These are phyloP conservation scores for Aspergillus japonicus DNA, from an alignment of 2,329 filamentous ascomycete genomes.

Conservation along the genomic window DNA sequence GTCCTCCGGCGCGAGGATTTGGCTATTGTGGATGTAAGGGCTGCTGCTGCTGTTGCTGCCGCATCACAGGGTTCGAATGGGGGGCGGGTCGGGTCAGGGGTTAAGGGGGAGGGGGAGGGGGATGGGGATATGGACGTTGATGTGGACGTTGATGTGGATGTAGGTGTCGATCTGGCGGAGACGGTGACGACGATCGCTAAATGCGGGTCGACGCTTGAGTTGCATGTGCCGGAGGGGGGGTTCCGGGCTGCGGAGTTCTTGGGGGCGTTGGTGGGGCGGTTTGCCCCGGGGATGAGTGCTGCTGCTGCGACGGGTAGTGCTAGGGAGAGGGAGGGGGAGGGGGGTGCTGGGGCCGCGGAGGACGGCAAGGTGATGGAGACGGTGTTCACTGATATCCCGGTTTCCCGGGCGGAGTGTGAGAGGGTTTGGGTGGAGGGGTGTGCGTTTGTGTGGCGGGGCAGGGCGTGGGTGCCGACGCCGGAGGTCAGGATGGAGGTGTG, in stretches of 20 bases:
- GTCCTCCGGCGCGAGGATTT: constrained; percentile 25
- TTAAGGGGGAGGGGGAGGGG: no score
- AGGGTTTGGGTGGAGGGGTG: constrained; percentile 51
- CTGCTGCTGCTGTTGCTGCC: background rate
- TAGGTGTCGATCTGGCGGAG: constrained; percentile 27
- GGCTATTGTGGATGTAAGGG: constrained; percentile 20
- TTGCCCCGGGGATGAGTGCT: constrained; percentile 18
- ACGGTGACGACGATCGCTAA: constrained; percentile 45
- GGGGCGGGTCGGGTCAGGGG: no score
- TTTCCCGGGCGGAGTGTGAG: constrained; percentile 54
- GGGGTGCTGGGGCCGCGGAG: constrained; percentile 16
- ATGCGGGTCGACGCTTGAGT: constrained; percentile 47
- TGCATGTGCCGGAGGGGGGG: constrained; percentile 36
- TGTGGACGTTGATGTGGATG: constrained; percentile 8
- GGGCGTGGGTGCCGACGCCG: constrained; percentile 47
- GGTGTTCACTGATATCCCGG: constrained; percentile 52
- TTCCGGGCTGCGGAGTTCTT: constrained; percentile 33
- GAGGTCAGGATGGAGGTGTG: constrained; percentile 50
- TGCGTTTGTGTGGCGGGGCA: constrained; percentile 47
- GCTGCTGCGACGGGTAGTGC: constrained; percentile 4
- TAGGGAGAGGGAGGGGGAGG: constrained; percentile 28
- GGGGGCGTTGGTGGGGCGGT: constrained; percentile 31
- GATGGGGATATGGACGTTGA: background rate
- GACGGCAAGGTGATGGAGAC: constrained; percentile 32
- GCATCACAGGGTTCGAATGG: no score